Base-by-base conservation (phyloP, 805 yeast genomes). In the Candida multigemmis region DNA sequence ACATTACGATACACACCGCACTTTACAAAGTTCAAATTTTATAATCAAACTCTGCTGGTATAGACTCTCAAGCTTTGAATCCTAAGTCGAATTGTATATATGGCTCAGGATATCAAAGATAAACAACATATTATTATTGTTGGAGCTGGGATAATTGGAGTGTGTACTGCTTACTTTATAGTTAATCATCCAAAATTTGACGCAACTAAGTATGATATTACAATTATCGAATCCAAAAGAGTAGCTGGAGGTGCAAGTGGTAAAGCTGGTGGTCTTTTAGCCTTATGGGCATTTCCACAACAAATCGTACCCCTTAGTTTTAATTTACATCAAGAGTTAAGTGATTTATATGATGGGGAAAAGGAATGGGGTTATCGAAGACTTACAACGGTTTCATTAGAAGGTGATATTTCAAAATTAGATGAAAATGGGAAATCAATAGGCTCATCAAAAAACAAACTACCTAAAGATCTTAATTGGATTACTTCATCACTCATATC, bases 161-260 rank as follows among this genome's bases (percentile, higher is more conserved):
- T 85, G 6, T 84, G 95, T 48, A 83, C 91, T 1, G 96, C 97
- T 1, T 91, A 82, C 53, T 89, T 77, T 44, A 52, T 91, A 21
- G 81, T 91, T 2, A 69, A 70, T 32, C 97, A 89, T 50, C 89
- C 94, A 2, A 67, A 69, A 30, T 89, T 76, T 50, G 78, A 80
- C 41, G 73, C 82, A 0, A 59, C 63, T 17, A 77, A 72, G 31
- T 76, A 83, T 46, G 86, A 83, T 43, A 82, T 89, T 37, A 82
- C 95, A 5, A 70, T 89, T 12, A 48, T 91, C 9, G 98, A 89
- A 52, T 76, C 89, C 27, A 84, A 83, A 36, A 65, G 94, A 42
- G 94, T 93, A 5, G 98, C 97, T 0, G 94, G 96, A 27, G 97
- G 96, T 25, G 97, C 98, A 12, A 73, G 85, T 22, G 98, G 98